phyloP scores from a whole-genome alignment of 2,329 filamentous ascomycete species.

The Didymella segeticola region DNA sequence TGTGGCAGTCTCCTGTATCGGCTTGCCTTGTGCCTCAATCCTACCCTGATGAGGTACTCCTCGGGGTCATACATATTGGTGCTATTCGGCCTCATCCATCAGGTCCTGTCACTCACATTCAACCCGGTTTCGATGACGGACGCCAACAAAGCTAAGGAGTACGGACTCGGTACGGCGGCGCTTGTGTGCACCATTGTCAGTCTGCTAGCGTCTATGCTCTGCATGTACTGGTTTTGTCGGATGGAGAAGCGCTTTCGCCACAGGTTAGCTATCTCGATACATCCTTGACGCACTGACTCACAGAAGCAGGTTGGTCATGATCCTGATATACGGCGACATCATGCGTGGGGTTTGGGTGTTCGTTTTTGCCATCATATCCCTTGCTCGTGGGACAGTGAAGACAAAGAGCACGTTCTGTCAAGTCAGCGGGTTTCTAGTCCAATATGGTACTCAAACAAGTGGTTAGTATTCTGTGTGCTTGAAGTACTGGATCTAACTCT shows the following conservation, averaged over 20 bases:
- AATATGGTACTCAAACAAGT: conserved; percentile 70
- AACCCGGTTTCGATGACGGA: conserved; percentile 5
- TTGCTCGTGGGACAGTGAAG: conserved; percentile 59
- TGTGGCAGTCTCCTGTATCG: background rate
- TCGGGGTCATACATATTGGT: background rate
- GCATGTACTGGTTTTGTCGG: conserved; percentile 72
- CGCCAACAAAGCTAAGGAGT: conserved; percentile 5
- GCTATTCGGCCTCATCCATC: background rate
- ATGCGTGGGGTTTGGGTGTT: conserved; percentile 74
- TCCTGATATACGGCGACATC: conserved; percentile 75
- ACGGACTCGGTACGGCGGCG: conserved; percentile 2
- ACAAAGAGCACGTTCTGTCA: conserved; percentile 68
- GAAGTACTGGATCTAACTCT: background rate
- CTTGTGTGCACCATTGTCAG: conserved; percentile 4
- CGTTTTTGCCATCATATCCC: conserved; percentile 66
- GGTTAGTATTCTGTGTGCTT: conserved; percentile 49
- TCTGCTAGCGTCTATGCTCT: conserved; percentile 5
- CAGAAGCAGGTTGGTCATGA: conserved; percentile 69
- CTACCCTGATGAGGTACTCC: background rate
- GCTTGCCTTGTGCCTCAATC: background rate
- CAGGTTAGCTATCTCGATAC: conserved; percentile 58
- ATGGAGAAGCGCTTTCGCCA: conserved; percentile 79
- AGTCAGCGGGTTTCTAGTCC: conserved; percentile 70
- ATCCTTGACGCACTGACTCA: background rate
- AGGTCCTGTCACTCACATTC: background rate